Conservation (phyloP, 2,329 filamentous ascomycete species). For the Polytolypa hystricis region DNA sequence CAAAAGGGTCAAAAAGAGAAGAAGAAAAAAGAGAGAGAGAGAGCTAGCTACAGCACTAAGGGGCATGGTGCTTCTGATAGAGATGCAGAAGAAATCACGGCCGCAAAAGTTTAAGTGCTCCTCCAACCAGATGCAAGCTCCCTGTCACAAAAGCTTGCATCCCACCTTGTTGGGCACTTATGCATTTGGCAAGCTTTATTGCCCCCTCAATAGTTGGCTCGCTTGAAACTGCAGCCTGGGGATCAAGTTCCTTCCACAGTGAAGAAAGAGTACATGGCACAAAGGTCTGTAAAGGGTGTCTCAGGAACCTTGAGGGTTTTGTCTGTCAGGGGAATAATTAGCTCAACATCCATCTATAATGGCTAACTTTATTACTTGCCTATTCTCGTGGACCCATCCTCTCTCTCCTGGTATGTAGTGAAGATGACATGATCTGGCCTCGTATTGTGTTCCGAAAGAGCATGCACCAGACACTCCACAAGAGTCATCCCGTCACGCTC, state of each 20-base stretch:
- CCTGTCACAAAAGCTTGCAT: slow-evolving; percentile 19
- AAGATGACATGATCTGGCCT: slow-evolving; percentile 20
- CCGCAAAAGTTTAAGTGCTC: slow-evolving; percentile 16
- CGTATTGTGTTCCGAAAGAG: slow-evolving; percentile 12
- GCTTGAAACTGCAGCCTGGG: slow-evolving; percentile 12
- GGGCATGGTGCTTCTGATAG: no score
- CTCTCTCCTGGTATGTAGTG: slow-evolving; percentile 20
- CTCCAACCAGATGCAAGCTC: slow-evolving; percentile 18
- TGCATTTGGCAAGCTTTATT: slow-evolving; percentile 14
- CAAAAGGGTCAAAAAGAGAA: no score
- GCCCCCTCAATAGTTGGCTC: slow-evolving; percentile 20
- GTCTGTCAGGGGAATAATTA: not conserved
- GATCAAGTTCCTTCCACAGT: slow-evolving; percentile 16
- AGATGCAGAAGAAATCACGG: no score
- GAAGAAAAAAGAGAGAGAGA: no score
- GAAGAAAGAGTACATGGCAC: slow-evolving; percentile 15
- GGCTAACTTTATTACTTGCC: slow-evolving; percentile 10
- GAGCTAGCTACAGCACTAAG: no score
- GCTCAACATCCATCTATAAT: not conserved
- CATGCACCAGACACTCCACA: slow-evolving; percentile 13
- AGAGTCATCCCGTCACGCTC: slow-evolving; percentile 18
- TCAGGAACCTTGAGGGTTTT: slow-evolving; percentile 11
- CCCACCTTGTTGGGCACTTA: slow-evolving; percentile 11
- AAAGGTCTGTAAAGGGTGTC: slow-evolving; percentile 14
- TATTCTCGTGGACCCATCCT: slow-evolving; percentile 15